Evolutionary conservation across 805 yeast species (phyloP).

Genomic region (Saccharomycopsis sp.): DNA sequence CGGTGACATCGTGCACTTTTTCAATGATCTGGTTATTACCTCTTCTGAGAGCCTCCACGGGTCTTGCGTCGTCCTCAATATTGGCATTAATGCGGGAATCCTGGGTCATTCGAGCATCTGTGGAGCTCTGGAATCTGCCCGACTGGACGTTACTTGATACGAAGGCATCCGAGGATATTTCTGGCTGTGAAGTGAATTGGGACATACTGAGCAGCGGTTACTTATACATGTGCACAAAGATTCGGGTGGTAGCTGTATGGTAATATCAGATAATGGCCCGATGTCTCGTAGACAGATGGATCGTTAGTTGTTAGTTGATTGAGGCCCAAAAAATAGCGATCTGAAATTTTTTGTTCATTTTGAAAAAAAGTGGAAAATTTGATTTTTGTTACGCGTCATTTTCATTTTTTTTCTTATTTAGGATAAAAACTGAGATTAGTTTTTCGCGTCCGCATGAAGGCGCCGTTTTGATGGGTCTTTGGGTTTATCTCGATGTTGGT

Average conservation of each 20-base stretch:
- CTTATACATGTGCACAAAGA: no score
- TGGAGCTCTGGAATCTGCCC: constrained; percentile 17
- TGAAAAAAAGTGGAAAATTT: neutral
- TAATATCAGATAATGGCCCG: no score
- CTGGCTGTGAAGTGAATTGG: constrained; percentile 17
- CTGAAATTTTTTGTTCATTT: neutral
- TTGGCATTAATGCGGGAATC: constrained; percentile 1
- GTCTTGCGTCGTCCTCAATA: constrained; percentile 14
- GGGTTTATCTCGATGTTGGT: no score
- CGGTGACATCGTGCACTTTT: constrained; percentile 83
- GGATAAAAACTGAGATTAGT: neutral
- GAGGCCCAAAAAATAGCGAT: no score
- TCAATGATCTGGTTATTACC: constrained; percentile 65
- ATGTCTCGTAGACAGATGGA: no score
- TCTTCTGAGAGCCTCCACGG: constrained; percentile 32
- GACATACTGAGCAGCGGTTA: no score
- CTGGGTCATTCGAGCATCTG: constrained; percentile 17
- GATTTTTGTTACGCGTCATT: neutral
- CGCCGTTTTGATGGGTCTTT: no score
- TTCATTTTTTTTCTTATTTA: neutral
- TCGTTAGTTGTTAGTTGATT: no score
- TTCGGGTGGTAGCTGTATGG: no score
- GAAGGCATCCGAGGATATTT: constrained; percentile 15
- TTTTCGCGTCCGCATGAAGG: no score
- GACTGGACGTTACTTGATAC: constrained; percentile 16